Base-by-base conservation (phyloP, 805 yeast genomes). In the Starmera dryadoides region DNA sequence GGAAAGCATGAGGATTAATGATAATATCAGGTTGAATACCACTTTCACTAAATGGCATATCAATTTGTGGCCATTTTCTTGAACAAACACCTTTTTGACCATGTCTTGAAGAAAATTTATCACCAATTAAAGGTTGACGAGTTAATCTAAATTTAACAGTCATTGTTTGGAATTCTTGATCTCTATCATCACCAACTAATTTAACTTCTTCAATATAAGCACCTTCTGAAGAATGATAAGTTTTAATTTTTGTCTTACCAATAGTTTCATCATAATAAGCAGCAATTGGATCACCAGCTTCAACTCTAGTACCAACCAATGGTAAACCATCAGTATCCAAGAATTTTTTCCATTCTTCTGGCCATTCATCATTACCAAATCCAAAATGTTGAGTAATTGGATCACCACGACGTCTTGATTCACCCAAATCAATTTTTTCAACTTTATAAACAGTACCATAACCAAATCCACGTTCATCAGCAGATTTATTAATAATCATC, bases 31-130 rank as follows among this genome's bases (percentile, higher is more conserved):
- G 98, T 62, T 86, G 96, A 45, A 93, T 91, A 55, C 98, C 98
- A 26, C 86, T 71, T 66, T 93, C 98, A 48, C 87, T 77, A 69
- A 93, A 93, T 39, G 98, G 98, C 95, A 93, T 80, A 62, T 93
- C 98, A 46, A 86, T 71, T 38, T 87, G 81, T 25, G 98, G 98
- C 96, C 97, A 93, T 64, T 89, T 91, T 63, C 96, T 83, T 9
- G 98, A 89, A 68, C 96, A 89, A 46, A 89, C 96, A 77, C 98
- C 98, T 64, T 89, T 89, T 66, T 89, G 98, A 43, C 98, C 98
- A 67, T 89, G 98, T 64, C 98, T 80, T 18, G 97, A 89, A 8
- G 97, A 88, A 58, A 91, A 89, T 66, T 93, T 93, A 66, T 93
- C 98, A 64, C 98, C 98, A 61, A 93, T 93, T 52, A 86, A 75